phyloP scores from a whole-genome alignment of 129 eudicot genomes.

The Flaveria trinervia region DNA sequence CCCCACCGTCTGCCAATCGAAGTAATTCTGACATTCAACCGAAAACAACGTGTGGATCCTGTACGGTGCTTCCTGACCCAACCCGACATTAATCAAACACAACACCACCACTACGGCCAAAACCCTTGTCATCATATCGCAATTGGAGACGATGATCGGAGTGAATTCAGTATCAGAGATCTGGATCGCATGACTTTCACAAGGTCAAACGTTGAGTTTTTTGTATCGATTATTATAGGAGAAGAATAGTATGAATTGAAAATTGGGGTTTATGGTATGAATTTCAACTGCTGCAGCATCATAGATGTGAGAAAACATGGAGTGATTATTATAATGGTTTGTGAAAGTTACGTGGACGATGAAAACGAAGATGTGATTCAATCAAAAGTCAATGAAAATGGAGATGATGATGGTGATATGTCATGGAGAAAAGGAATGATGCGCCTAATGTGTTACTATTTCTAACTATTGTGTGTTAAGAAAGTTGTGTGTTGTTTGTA shows the following conservation, averaged over 20 bases:
- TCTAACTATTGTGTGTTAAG: no score
- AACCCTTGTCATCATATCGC: constrained; percentile 39
- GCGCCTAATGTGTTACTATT: not conserved
- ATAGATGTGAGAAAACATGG: constrained; percentile 28
- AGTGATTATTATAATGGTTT: constrained; percentile 27
- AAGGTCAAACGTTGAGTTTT: constrained; percentile 17
- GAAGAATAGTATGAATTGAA: constrained; percentile 28
- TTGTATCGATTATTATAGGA: constrained; percentile 22
- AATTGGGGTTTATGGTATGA: constrained; percentile 12
- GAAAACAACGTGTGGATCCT: constrained; percentile 98
- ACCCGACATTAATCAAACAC: constrained; percentile 39
- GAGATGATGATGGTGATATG: not conserved
- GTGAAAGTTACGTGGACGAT: constrained; percentile 15
- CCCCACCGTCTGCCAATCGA: constrained; percentile 99
- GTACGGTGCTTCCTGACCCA: constrained; percentile 47
- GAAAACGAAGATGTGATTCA: constrained; percentile 15
- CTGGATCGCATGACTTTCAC: constrained; percentile 43
- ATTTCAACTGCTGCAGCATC: constrained; percentile 21
- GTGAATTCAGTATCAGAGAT: constrained; percentile 45
- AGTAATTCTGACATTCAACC: constrained; percentile 91
- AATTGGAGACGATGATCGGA: constrained; percentile 22
- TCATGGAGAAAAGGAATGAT: not conserved
- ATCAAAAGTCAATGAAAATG: constrained; percentile 23
- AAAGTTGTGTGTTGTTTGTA: no score
- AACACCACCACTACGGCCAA: constrained; percentile 24